Evolutionary conservation across 352 stramenopile species (phyloP).

Genomic region (Globisporangium spinosum): DNA sequence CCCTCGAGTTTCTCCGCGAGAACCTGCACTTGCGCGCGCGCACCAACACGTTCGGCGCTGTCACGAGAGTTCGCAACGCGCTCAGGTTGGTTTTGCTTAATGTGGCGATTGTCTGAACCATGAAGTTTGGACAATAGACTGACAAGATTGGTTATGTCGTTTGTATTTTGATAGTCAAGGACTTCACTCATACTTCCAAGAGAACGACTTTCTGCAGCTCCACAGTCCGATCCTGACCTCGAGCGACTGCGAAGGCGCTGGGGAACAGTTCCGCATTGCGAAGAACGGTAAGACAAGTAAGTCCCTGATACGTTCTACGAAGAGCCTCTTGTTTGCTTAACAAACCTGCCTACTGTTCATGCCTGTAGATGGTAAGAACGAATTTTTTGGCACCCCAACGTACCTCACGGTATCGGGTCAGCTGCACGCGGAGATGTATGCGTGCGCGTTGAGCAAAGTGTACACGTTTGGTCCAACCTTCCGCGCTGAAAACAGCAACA

Average conservation of each 20-base stretch:
- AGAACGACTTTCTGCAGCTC: conserved; percentile 72
- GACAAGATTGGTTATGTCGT: neutral
- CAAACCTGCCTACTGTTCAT: neutral
- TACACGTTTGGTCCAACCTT: conserved; percentile 99
- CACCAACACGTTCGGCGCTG: conserved; percentile 96
- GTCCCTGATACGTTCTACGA: neutral
- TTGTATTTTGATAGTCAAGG: conserved; percentile 37
- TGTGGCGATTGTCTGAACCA: no score
- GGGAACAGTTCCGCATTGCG: conserved; percentile 96
- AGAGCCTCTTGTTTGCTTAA: conserved; percentile 1
- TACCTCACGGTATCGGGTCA: conserved; percentile 91
- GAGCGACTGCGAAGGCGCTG: conserved; percentile 97
- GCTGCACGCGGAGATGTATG: conserved; percentile 96
- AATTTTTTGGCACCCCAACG: conserved; percentile 94
- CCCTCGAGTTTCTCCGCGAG: conserved; percentile 95
- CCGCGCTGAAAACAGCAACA: conserved; percentile 98
- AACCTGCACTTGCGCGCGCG: conserved; percentile 94
- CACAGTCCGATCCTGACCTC: conserved; percentile 96
- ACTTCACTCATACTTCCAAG: conserved; percentile 71
- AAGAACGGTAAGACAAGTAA: conserved; percentile 45
- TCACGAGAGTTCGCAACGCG: conserved; percentile 92
- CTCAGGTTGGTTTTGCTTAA: conserved; percentile 42
- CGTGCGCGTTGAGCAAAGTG: conserved; percentile 95
- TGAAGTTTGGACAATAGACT: neutral
- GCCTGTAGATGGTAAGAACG: conserved; percentile 74